Conservation (phyloP, 176 grass and related monocot species). For the Cenchrus americanus region DNA sequence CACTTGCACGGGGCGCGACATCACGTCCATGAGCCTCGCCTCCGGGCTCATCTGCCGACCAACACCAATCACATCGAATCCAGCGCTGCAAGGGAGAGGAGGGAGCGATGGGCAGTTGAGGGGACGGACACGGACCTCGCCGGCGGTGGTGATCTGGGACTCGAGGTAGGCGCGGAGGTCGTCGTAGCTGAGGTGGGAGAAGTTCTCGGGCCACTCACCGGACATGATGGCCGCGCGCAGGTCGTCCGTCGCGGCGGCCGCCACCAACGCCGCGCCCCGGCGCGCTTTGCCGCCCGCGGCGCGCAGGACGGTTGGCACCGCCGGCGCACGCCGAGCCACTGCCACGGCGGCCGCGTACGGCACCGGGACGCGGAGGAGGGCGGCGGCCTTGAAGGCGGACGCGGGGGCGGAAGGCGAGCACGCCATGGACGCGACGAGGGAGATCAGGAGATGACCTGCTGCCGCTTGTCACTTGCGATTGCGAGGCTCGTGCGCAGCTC, state of each 20-base stretch:
- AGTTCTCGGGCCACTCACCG: conserved; percentile 70
- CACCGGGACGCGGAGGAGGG: neutral
- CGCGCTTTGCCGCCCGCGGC: neutral
- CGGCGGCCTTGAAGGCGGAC: neutral
- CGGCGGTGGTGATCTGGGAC: conserved; percentile 59
- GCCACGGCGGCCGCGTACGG: neutral
- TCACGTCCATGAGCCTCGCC: conserved; percentile 55
- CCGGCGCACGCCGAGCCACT: neutral
- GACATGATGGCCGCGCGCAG: conserved; percentile 64
- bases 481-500: neutral
- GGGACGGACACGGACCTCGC: conserved; percentile 36
- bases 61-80: neutral
- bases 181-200: conserved; percentile 67
- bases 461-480: neutral
- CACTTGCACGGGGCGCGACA: conserved; percentile 65
- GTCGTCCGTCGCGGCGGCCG: conserved; percentile 39
- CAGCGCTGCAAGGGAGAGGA: neutral
- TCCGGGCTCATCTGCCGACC: conserved; percentile 54
- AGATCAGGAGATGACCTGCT: neutral
- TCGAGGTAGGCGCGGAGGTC: conserved; percentile 77
- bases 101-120: too few species aligned
- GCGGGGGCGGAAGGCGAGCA: neutral
- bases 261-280: conserved; percentile 18
- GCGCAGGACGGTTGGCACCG: neutral
- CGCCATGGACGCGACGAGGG: neutral